Evolutionary conservation across 768 basidiomycete species (phyloP), one percentile per base, ranked within the genome.

Genomic region (Serendipita sp.): DNA sequence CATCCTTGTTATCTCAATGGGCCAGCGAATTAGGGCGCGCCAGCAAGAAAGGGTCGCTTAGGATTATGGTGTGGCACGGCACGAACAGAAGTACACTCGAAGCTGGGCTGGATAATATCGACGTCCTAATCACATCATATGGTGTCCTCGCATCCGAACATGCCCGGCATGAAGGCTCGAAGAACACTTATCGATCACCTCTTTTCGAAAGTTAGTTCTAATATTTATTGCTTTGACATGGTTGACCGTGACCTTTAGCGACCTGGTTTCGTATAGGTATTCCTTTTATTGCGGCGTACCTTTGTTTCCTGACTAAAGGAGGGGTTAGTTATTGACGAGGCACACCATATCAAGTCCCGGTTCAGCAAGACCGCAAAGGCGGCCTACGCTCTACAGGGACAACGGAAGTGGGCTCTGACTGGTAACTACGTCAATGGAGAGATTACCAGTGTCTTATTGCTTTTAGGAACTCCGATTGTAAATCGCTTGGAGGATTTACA

Each of bases 1-100:
- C 94, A 3, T 92, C 91, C 8, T 76, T 98, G 40, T 77, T 97
- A 3, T 75, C 80, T n/a, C 95, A 98, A 72, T 98, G 95, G 95
- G 79, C 83, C n/a, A 84, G 87, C 46, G 95, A 98, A 71, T 76
- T 98, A n/a, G 76, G 83, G 69, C 82, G 88, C n/a, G 89, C 87
- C 37, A 87, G 88, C 67, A 82, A 81, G 68, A 77, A 84, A 44
- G 86, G 83, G 0, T 79, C 84, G 2, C 66, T 93, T 33, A 79
- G 80, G 64, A 78, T 85, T 0, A 73, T 84, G 43, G 76, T 97
- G 44, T 95, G 92, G 87, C 91, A 96, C 72, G 94, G 93, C 2
- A 85, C 86, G 67, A 89, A 90, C 70, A 79, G 91, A 63, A 74
- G 81, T n/a, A 85, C 90, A 69, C 71, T 95, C 34, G 83, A 88